Percentiles rank a stretch among this genome's conserved stretches.
phyloP scores from a whole-genome alignment of 1,139 yeast genomes.

The Hansenula lynferdii region DNA sequence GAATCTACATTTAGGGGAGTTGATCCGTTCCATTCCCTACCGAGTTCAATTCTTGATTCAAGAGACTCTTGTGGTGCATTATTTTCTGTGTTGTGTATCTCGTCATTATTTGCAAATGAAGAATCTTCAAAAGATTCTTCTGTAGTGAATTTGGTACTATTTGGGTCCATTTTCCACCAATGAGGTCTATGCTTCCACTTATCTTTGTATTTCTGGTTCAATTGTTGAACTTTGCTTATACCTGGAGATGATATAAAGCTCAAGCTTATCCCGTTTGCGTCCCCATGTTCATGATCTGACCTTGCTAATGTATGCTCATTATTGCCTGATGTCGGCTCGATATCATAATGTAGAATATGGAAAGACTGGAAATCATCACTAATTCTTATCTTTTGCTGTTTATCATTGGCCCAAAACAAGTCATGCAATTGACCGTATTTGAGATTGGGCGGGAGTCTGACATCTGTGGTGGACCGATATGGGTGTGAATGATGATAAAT shows the following conservation, averaged over 20 bases:
- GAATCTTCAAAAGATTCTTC: too few species aligned
- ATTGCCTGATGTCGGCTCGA: too few species aligned
- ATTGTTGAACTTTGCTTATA: background rate
- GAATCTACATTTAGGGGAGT: too few species aligned
- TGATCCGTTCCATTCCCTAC: too few species aligned
- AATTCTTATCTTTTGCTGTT: background rate
- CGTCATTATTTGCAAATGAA: too few species aligned
- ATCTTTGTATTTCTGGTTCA: background rate
- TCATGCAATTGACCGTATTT: background rate
- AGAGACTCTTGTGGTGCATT: too few species aligned
- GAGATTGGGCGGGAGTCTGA: background rate
- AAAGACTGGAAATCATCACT: slow-evolving; percentile 2
- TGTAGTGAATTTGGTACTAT: too few species aligned
- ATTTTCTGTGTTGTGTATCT: too few species aligned
- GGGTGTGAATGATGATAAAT: background rate
- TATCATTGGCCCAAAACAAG: background rate
- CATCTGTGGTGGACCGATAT: too few species aligned
- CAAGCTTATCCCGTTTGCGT: background rate
- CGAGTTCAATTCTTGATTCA: too few species aligned
- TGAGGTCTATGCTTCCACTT: slow-evolving; percentile 1
- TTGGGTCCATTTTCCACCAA: slow-evolving; percentile 2
- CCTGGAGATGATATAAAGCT: slow-evolving; percentile 1
- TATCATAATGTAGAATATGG: background rate
- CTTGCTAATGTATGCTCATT: background rate
- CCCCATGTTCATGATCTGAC: background rate